These are phyloP conservation scores for sweet orange (Citrus sinensis) DNA, from an alignment of 345 rosid species.

Conservation along the genomic window DVS_A1.0 CM039163.1:46698001-46698500, in stretches of 20 bases:
- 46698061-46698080: slow-evolving; percentile 40
- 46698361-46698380: neutral
- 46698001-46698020: slow-evolving; percentile 37
- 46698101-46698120: slow-evolving; percentile 18
- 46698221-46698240: slow-evolving; percentile 34
- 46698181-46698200: slow-evolving; percentile 26
- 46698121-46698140: slow-evolving; percentile 28
- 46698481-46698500: slow-evolving; percentile 19
- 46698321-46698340: slow-evolving; percentile 24
- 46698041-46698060: slow-evolving; percentile 36
- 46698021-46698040: slow-evolving; percentile 42
- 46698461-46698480: slow-evolving; percentile 8
- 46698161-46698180: slow-evolving; percentile 19
- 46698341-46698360: too few relatives aligned
- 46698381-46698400: slow-evolving; percentile 26
- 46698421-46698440: slow-evolving; percentile 23
- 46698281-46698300: slow-evolving; percentile 19
- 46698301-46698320: slow-evolving; percentile 7
- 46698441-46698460: slow-evolving; percentile 36
- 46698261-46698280: slow-evolving; percentile 28
- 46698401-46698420: slow-evolving; percentile 21
- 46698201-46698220: slow-evolving; percentile 31
- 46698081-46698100: slow-evolving; percentile 31
- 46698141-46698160: slow-evolving; percentile 18
- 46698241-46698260: slow-evolving; percentile 31